A percentile compares a stretch with the other conserved stretches of the same genome.
These are phyloP conservation scores for Clarkia xantiana DNA, from an alignment of 345 rosid species.

Conservation along the genomic window DNA sequence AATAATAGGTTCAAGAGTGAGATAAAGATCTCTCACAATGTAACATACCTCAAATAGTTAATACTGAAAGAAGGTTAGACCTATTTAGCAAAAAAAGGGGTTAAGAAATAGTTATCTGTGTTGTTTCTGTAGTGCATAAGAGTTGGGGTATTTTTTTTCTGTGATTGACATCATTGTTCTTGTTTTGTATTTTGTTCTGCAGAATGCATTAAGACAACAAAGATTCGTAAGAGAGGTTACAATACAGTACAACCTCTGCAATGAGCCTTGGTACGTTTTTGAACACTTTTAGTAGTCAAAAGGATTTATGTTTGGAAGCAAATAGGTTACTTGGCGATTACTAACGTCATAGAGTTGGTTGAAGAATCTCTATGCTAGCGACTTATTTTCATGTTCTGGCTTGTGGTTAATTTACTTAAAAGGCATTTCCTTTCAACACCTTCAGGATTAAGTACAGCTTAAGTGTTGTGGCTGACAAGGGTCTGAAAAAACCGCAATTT, in stretches of 20 bases:
- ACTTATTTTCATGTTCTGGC: not conserved
- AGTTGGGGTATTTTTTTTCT: not conserved
- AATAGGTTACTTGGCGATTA: too few relatives aligned
- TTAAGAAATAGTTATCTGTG: too few relatives aligned
- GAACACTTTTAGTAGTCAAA: not conserved
- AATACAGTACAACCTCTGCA: constrained; percentile 96
- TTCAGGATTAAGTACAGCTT: constrained; percentile 96
- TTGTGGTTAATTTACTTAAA: too few relatives aligned
- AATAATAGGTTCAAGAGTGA: too few relatives aligned
- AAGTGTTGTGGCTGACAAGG: constrained; percentile 92
- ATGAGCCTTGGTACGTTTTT: constrained; percentile 84
- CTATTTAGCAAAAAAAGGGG: too few relatives aligned
- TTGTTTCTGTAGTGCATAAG: too few relatives aligned
- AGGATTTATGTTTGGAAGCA: too few relatives aligned
- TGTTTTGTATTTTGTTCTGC: constrained; percentile 1
- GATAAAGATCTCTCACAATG: too few relatives aligned
- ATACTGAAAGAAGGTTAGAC: too few relatives aligned
- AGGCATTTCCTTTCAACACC: constrained; percentile 1
- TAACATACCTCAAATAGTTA: too few relatives aligned
- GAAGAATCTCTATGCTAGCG: too few relatives aligned
- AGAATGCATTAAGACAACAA: constrained; percentile 98
- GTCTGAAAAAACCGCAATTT: constrained; percentile 81
- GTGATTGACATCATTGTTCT: not conserved
- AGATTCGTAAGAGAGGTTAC: constrained; percentile 96
- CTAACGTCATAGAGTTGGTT: too few relatives aligned